Evolutionary conservation across 2,329 filamentous ascomycete species (phyloP), one percentile per base, ranked within the genome.

Genomic region (Lachnellula subtilissima): DNA sequence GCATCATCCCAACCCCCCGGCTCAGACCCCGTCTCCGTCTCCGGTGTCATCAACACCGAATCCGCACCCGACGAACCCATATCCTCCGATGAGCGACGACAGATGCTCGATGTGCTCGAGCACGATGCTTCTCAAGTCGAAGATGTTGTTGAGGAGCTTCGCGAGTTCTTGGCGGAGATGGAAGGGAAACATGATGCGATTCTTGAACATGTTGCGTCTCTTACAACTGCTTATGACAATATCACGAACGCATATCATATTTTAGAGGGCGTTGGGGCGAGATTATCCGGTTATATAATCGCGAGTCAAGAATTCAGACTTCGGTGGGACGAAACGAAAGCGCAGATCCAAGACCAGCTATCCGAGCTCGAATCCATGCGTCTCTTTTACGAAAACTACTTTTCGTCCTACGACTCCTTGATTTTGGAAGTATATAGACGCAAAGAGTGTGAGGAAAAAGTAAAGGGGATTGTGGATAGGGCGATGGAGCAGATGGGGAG

Each of bases 331-430:
- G 83, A 87, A 57, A 90, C 96, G 62, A 85, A 86, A 61, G 80
- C 83, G 4, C 79, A 78, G 17, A 88, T 97, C 23, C 77, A 80
- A 37, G 77, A 74, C 15, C 88, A 85, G 64, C 82, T 96, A 42
- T 76, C 80, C 9, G 90, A 96, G 66, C 87, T 97, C 72, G 84
- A 87, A 51, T 83, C 84, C 22, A 82, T 97, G 65, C 80, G 85
- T 11, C 77, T 83, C n/a, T 90, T 97, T 65, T 97, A 97, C 71
- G 88, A 93, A 58, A 86, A 87, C 17, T 99, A 97, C 66, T 79
- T 89, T 19, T 81, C 84, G 52, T 90, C 91, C 0, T 97, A 99
- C 68, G 88, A 91, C 63, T 85, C 87, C 19, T 76, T 99, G 12
- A 80, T 97, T 23, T 79, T 96, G 1, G 94, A 99, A 71, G 87